Percentiles rank a stretch among this genome's conserved stretches.
Conservation (phyloP, 139 green algal genomes). For the Coccomyxa sp. region DNA sequence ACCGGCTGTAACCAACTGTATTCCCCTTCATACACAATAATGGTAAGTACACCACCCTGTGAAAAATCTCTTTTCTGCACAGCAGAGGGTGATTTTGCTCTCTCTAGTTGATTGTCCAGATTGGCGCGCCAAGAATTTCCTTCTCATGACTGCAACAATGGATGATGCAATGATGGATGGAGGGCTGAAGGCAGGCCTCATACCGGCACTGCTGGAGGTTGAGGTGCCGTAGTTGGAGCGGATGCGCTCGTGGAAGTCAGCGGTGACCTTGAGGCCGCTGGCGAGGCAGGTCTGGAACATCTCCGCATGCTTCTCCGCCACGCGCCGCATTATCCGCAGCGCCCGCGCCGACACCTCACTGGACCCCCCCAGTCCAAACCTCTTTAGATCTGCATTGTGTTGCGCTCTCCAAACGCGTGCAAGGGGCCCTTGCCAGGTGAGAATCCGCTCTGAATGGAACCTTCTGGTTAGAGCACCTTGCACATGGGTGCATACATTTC, state of each 20-base stretch:
- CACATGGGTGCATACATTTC: too few relatives aligned
- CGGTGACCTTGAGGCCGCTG: constrained; percentile 37
- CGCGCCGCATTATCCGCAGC: constrained; percentile 23
- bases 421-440: background rate
- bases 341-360: constrained; percentile 29
- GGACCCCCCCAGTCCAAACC: background rate
- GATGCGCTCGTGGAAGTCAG: constrained; percentile 43
- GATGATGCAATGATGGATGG: background rate
- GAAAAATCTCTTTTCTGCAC: too few relatives aligned
- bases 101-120: too few relatives aligned
- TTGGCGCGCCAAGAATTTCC: too few relatives aligned
- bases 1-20: background rate
- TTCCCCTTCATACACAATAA: too few relatives aligned
- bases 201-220: background rate
- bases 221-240: constrained; percentile 2
- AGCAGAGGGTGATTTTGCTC: too few relatives aligned
- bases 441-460: too few relatives aligned
- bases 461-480: too few relatives aligned
- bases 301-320: constrained; percentile 22
- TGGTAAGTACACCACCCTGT: too few relatives aligned
- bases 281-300: constrained; percentile 22
- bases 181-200: background rate
- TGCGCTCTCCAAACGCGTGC: background rate
- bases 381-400: background rate
- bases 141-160: background rate